Conservation (phyloP, 495 filamentous ascomycete genomes). For the Pseudomonodictys pantanalensis region DNA sequence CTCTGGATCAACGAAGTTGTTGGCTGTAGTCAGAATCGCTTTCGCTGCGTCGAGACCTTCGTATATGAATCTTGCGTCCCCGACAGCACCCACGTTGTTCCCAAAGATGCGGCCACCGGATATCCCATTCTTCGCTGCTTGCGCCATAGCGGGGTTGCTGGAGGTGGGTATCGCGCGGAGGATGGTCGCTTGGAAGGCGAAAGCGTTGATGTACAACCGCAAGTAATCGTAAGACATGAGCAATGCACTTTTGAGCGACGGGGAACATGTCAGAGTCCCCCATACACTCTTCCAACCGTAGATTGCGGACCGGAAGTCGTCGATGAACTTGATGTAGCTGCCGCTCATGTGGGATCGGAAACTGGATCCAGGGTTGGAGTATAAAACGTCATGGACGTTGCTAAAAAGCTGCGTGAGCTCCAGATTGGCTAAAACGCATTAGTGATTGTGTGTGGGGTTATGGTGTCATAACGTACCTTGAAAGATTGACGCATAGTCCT, state of each 20-base stretch:
- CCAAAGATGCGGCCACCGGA: slow-evolving; percentile 37
- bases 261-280: slow-evolving; percentile 55
- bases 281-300: slow-evolving; percentile 62
- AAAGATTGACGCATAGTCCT: slow-evolving; percentile 62
- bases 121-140: too few species aligned
- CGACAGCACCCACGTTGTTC: slow-evolving; percentile 41
- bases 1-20: slow-evolving; percentile 43
- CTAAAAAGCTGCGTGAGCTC: slow-evolving; percentile 66
- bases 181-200: slow-evolving; percentile 65
- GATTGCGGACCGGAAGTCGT: slow-evolving; percentile 62
- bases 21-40: slow-evolving; percentile 38
- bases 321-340: slow-evolving; percentile 65
- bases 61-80: slow-evolving; percentile 43
- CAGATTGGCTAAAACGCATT: slow-evolving; percentile 45
- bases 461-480: slow-evolving; percentile 37
- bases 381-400: slow-evolving; percentile 65
- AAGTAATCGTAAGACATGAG: slow-evolving; percentile 64
- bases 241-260: slow-evolving; percentile 55
- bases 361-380: slow-evolving; percentile 61
- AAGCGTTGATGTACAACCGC: slow-evolving; percentile 63
- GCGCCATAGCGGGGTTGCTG: slow-evolving; percentile 19
- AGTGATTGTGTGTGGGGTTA: neutral
- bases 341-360: slow-evolving; percentile 64
- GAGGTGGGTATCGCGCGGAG: slow-evolving; percentile 53
- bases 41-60: slow-evolving; percentile 42